Evolutionary conservation across 1,284 basidiomycete species (phyloP), one percentile per base, ranked within the genome.

Genomic region (Mycena citricolor): DNA sequence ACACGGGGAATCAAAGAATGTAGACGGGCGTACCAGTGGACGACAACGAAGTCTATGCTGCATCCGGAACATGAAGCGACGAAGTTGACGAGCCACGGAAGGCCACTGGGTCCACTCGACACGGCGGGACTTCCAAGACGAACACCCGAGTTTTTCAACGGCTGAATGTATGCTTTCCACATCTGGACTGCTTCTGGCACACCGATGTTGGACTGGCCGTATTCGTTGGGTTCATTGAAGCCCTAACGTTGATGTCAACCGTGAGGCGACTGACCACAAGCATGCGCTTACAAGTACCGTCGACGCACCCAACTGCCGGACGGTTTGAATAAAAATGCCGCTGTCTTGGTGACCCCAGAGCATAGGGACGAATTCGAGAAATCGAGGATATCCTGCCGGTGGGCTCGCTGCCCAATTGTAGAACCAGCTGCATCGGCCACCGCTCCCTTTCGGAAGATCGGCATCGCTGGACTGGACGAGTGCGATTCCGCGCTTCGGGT

Each of bases 91-190:
- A 87, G 61, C 72, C 74, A 89, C 7, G 68, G 64, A 35, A 70
- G 60, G 28, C 83, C 86, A 31, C 65, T 70, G 1, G 72, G 69
- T 17, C 70, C 73, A 23, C 73, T 77, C 29, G 83, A 83, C 24
- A 81, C 76, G 21, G 83, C 81, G 12, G 86, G 86, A 20, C 74
- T 72, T 50, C 81, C 75, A n/a, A 84, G 67, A 24, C 71, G 63
- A 52, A 81, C 71, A 11, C 83, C 84, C 17, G 66, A 42, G 13
- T 55, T 43, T 50, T 73, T 70, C 44, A 86, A 63, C 14, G 83
- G 83, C 38, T 80, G 59, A 34, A 86, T 73, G 60, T 81, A 74
- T 58, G 79, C 62, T 57, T 71, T 72, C 82, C 83, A 89, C 36
- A 83, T 64, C 4, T 59, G 49, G 13, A 78, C 79, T 32, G 79